Percentiles rank a stretch among this genome's conserved stretches.
phyloP scores from a whole-genome alignment of 148 eudicot species.

The Vaccinium darrowii region DNA sequence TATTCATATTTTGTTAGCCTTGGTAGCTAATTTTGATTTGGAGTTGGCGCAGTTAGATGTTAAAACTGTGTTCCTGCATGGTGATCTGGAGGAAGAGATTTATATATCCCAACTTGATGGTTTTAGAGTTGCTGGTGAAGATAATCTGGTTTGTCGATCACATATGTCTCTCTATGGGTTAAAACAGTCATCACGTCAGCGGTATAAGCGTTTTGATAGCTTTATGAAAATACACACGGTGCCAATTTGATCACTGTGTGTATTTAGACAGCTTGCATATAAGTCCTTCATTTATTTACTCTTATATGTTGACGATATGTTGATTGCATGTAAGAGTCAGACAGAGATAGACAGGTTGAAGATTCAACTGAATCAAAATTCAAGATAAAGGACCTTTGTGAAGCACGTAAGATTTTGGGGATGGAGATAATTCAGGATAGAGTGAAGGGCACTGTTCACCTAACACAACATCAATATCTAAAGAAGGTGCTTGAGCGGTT shows the following conservation, averaged over 20 bases:
- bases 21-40: constrained; percentile 7
- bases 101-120: not conserved
- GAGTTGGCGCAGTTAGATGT: not conserved
- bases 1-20: constrained; percentile 1
- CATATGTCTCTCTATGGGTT: not conserved
- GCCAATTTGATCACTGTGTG: not conserved
- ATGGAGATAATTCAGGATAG: no score
- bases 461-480: no score
- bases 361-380: no score
- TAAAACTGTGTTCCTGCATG: not conserved
- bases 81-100: not conserved
- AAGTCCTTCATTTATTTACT: not conserved
- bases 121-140: not conserved
- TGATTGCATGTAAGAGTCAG: not conserved
- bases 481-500: no score
- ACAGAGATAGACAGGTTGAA: no score
- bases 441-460: no score
- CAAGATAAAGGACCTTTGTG: no score
- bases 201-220: not conserved
- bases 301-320: not conserved
- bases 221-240: no score
- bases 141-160: not conserved
- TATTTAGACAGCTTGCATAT: not conserved
- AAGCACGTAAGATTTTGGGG: no score
- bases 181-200: not conserved